Evolutionary conservation across 306 rosid species (phyloP), one percentile per base, ranked within the genome.

Genomic region (Crataegus laevigata): DNA sequence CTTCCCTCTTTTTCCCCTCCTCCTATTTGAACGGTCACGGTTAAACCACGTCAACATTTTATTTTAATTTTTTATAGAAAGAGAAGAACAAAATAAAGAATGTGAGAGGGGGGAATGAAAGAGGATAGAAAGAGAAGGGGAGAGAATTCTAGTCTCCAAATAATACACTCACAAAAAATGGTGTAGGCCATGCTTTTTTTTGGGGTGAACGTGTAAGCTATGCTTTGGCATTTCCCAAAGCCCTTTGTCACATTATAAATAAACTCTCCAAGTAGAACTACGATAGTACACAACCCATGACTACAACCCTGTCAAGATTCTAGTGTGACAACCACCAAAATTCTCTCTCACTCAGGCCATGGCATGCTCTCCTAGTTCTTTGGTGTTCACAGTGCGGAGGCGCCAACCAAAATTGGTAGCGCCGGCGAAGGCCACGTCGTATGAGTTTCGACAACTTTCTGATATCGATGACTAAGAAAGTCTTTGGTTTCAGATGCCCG

Each of bases 381-480:
- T 81, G 8, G 68, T 58, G 3, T 84, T 84, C 75, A 65, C 11
- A 19, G 85, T 84, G 14, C 58, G 60, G 24, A 47, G 80, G 66
- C 10, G 59, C n/a, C 67, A 74, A 43, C 78, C 81, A 6, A 78
- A 81, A 58, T 73, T 70, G 15, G 76, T 84, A 29, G 58, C 73
- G 29, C 83, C 87, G 21, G 82, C 85, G 0, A 66, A 63, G 78
- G 70, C 76, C 4, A 80, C 82, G 15, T 83, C 83, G 0, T 74
- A 62, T 10, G 87, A 81, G 75, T 66, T 77, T 21, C 75, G 78
- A 25, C 77, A 59, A 36, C 83, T 81, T 13, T 84, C 85, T 9
- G 87, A 84, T 34, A 75, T 84, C 60, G 87, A 84, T 28, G 85
- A 84, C 36, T 83, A 84, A 72, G 81, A 81, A n/a, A 30, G 83